Percentiles rank a stretch among this genome's conserved stretches.
These are phyloP conservation scores for Pyrenophora seminiperda DNA, from an alignment of 2,329 filamentous ascomycete genomes.

Conservation along the genomic window DNA sequence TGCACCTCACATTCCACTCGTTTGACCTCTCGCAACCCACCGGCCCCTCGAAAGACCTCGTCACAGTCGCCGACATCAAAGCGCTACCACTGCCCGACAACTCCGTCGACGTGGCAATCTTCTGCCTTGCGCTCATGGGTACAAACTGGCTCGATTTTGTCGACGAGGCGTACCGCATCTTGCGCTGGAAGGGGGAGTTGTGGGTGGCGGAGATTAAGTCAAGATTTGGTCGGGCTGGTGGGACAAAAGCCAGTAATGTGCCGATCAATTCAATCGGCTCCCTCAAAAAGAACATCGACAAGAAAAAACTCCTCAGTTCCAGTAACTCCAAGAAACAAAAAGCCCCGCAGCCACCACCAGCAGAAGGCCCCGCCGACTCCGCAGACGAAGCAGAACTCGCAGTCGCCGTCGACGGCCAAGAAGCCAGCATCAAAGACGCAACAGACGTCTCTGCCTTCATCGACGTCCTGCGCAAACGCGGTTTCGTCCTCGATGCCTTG, in stretches of 20 bases:
- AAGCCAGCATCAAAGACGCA: constrained; percentile 68
- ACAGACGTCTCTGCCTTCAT: constrained; percentile 90
- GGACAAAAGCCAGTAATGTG: constrained; percentile 54
- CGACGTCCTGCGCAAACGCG: constrained; percentile 76
- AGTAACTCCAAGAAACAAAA: constrained; percentile 48
- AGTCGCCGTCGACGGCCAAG: constrained; percentile 68
- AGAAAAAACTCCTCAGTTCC: constrained; percentile 19
- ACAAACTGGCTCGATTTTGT: constrained; percentile 98
- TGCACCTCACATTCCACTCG: constrained; percentile 76
- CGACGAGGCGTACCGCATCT: constrained; percentile 89
- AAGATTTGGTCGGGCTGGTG: constrained; percentile 72
- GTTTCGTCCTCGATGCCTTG: constrained; percentile 72
- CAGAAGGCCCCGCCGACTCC: constrained; percentile 55
- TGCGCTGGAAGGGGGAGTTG: constrained; percentile 92
- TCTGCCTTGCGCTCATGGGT: constrained; percentile 97
- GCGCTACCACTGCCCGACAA: constrained; percentile 76
- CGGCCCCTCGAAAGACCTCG: constrained; percentile 71
- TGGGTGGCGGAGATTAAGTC: constrained; percentile 98
- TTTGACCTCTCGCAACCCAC: constrained; percentile 85
- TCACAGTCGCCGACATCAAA: constrained; percentile 89
- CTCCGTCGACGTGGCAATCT: constrained; percentile 84
- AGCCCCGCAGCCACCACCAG: constrained; percentile 56
- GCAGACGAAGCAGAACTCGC: constrained; percentile 65
- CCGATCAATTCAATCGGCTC: constrained; percentile 69
- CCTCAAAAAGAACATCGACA: constrained; percentile 33